Conservation (phyloP, 2,329 filamentous ascomycete genomes). For the Penicillium sp. region DNA sequence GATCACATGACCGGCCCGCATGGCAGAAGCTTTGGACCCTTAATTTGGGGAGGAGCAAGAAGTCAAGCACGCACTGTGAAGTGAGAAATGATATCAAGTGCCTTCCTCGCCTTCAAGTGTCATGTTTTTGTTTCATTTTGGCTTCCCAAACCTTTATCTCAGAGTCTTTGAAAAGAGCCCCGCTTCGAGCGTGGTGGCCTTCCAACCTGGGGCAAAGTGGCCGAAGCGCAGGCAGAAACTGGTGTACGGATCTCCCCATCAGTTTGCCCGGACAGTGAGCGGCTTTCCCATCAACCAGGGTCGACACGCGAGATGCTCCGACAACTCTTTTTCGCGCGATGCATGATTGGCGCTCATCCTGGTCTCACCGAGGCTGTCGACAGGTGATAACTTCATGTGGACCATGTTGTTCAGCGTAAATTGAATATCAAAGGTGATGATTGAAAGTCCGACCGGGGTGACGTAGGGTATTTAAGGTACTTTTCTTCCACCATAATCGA, state of each 20-base stretch:
- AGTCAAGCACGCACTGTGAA: background rate
- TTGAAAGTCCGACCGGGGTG: background rate
- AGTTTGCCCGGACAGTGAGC: background rate
- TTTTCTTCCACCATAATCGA: background rate
- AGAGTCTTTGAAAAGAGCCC: background rate
- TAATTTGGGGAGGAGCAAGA: background rate
- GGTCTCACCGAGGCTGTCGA: conserved; percentile 10
- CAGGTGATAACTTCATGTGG: conserved; percentile 1
- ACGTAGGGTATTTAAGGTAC: conserved; percentile 14
- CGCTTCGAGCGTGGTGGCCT: background rate
- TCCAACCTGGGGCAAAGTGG: background rate
- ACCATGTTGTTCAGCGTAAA: conserved; percentile 14
- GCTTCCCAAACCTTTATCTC: background rate
- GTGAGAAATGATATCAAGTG: background rate
- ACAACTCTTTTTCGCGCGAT: background rate
- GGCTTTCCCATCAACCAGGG: background rate
- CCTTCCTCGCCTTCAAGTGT: background rate
- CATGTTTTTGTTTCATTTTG: background rate
- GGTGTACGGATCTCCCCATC: background rate
- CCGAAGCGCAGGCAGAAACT: background rate
- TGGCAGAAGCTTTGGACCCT: background rate
- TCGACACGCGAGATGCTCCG: background rate
- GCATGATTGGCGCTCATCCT: conserved; percentile 6
- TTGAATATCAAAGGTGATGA: conserved; percentile 11
- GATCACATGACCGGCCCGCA: background rate